These are phyloP conservation scores for Gynostemma pentaphyllum DNA, from an alignment of 306 rosid species.

Conservation along the genomic window DNA sequence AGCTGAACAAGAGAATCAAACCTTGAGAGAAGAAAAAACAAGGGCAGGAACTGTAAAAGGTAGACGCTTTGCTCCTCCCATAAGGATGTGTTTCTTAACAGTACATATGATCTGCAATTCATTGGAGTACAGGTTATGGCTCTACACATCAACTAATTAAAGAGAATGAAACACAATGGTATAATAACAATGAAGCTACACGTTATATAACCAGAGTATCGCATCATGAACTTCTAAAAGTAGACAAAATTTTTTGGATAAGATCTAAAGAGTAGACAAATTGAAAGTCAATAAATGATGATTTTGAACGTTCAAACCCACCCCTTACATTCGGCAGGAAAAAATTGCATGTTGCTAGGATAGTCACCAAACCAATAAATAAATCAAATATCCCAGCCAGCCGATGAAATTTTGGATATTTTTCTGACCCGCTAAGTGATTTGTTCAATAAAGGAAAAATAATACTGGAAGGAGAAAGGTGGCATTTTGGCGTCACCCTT, in stretches of 20 bases:
- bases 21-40: conserved; percentile 83
- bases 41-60: conserved; percentile 87
- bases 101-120: conserved; percentile 75
- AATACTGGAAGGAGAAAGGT: neutral
- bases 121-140: conserved; percentile 18
- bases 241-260: too few relatives aligned
- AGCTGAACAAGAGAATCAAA: conserved; percentile 19
- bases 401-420: neutral
- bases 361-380: neutral
- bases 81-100: conserved; percentile 68
- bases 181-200: neutral
- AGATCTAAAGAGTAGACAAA: neutral
- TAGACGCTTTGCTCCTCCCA: conserved; percentile 89
- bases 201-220: neutral
- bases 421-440: neutral
- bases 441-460: neutral
- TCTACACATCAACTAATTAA: conserved; percentile 8
- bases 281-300: neutral
- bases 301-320: too few relatives aligned
- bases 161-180: neutral
- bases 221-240: neutral
- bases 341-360: neutral
- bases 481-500: neutral
- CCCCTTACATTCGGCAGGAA: too few relatives aligned
- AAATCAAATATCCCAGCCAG: neutral